Evolutionary conservation across 257 asterid genomes (phyloP), one percentile per base, ranked within the genome.

Genomic region (Parsonsia alboflavescens): DNA sequence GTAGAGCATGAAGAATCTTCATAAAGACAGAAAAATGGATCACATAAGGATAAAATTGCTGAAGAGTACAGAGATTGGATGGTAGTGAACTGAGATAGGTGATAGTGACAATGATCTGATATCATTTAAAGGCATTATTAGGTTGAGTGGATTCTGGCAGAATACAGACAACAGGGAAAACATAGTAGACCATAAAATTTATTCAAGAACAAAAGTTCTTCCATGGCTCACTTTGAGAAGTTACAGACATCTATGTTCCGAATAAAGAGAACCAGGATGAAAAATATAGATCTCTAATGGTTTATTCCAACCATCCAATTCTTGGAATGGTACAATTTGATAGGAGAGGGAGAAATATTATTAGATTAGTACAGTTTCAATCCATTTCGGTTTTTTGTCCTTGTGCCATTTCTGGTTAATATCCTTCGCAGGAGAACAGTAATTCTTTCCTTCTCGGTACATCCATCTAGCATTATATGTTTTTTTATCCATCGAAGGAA

Each of bases 1-100:
- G 99, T 46, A 95, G 86, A 0, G 94, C 89, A 22, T 92, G 99
- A 56, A 95, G 97, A 80, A 94, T 87, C 99, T 92, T 46, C 48
- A 63, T 13, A 11, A 45, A 59, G 41, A 67, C 46, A 63, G 50
- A 65, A 49, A 19, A 46, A 42, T 21, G 45, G 65, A 67, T 17
- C 26, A 17, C 45, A 68, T 71, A 8, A 39, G 30, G 26, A 71
- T 10, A 63, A 6, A 22, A 50, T 62, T 48, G 44, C 24, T 26
- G 24, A 49, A 72, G 26, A 11, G 54, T 41, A 72, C 56, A 56
- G 63, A 22, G 63, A 56, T 56, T 56, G 30, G 33, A 57, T 16
- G 33, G 16, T 16, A 22, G 39, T 33, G 39, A 33, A 33, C 39
- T 33, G 39, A 33, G 3, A 33, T 33, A 33, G 39, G 39, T 3